Evolutionary conservation across 2,329 filamentous ascomycete species (phyloP), one percentile per base, ranked within the genome.

Genomic region (Hymenoscyphus fructigenus): DNA sequence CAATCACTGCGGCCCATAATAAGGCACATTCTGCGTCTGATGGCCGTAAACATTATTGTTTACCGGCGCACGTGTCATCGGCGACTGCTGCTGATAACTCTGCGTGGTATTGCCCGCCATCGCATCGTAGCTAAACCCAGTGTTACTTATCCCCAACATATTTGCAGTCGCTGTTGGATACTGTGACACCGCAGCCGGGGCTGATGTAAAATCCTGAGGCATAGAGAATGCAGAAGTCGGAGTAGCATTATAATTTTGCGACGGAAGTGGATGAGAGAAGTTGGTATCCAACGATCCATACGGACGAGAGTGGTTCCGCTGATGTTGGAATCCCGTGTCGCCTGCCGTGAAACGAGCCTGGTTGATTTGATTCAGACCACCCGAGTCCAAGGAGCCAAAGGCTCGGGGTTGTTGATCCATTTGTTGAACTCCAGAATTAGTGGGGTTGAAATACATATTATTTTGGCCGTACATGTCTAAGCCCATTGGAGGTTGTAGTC

Each of bases 31-130:
- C 36, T 70, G 71, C 20, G 69, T 67, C 1, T 71, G 68, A 60
- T 72, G 69, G n/a, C 66, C 67, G 28, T 74, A 75, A 14, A 70
- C 68, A 9, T 73, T 72, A 14, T 62, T 64, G 57, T 70, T 74
- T 34, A 69, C 71, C 10, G 66, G 72, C 29, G 67, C 66, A 29
- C 70, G 68, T 56, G 63, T 72, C 68, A 74, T 74, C 7, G 71
- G 70, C 10, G 70, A 64, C 32, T 71, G 70, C 36, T 70, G 69
- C 29, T 70, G 70, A 20, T 63, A 73, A n/a, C 57, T 63, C 50
- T 68, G 68, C 29, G 60, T 62, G 3, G 60, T 58, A 34, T 66
- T 68, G 10, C 68, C 66, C 20, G 66, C 28, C 65, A 74, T 67
- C 7, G 61, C 17, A 60, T 73, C 70, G 26, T 69, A 75, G 2